A percentile compares a stretch with the other conserved stretches of the same genome.
These are phyloP conservation scores for Fusarium protoensiforme DNA, from an alignment of 2,329 filamentous ascomycete species.

Conservation along the genomic window DNA sequence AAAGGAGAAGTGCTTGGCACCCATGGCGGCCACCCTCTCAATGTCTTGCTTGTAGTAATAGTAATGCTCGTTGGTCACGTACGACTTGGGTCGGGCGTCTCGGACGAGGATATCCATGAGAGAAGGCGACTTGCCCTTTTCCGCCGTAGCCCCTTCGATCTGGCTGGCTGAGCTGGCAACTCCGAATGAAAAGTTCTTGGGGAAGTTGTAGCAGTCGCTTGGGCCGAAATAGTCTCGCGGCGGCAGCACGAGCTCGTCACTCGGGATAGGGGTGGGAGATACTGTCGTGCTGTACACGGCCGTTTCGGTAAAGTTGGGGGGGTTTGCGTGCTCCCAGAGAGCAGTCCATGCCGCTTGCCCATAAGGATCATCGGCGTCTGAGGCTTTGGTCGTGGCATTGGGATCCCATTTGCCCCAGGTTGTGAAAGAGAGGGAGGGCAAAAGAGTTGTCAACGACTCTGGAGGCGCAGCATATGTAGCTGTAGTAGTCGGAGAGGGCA, in stretches of 20 bases:
- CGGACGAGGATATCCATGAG: conserved; percentile 54
- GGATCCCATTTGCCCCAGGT: conserved; percentile 51
- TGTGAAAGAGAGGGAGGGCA: conserved; percentile 45
- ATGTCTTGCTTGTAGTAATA: conserved; percentile 68
- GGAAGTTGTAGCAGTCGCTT: conserved; percentile 61
- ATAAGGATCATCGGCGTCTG: conserved; percentile 45
- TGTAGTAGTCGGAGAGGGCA: conserved; percentile 45
- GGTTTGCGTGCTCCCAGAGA: conserved; percentile 48
- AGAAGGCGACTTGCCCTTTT: conserved; percentile 56
- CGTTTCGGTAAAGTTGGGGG: conserved; percentile 48
- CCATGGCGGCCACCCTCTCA: conserved; percentile 62
- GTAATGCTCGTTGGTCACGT: conserved; percentile 62
- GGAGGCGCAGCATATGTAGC: conserved; percentile 45
- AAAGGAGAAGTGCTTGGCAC: conserved; percentile 63
- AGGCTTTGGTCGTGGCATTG: conserved; percentile 40
- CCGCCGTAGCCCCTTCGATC: conserved; percentile 58
- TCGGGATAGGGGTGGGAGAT: conserved; percentile 64
- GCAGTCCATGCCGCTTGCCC: conserved; percentile 47
- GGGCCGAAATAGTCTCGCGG: conserved; percentile 62
- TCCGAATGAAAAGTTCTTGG: conserved; percentile 59
- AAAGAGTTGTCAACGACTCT: conserved; percentile 39
- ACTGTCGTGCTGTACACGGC: conserved; percentile 59
- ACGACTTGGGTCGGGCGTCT: conserved; percentile 42
- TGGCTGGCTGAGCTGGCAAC: conserved; percentile 59
- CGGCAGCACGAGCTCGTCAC: conserved; percentile 64